A percentile compares a stretch with the other conserved stretches of the same genome.
phyloP scores from a whole-genome alignment of 768 basidiomycete species.

The Agrocybe pediades region DNA sequence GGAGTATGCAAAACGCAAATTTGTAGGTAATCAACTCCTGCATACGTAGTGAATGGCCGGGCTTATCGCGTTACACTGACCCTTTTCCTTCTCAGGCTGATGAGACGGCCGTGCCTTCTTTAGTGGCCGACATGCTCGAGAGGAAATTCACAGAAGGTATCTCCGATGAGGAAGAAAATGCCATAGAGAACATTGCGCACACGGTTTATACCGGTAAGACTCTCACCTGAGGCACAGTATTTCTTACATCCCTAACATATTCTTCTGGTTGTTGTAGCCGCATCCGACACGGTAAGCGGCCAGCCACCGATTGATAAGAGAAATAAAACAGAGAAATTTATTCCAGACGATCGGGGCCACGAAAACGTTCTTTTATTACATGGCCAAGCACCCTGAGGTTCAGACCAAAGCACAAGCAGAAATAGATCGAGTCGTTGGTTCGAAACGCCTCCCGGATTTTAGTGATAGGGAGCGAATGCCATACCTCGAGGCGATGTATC shows the following conservation, averaged over 20 bases:
- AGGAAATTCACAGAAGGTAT: neutral
- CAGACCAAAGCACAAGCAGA: slow-evolving; percentile 40
- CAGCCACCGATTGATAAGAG: too few relatives aligned
- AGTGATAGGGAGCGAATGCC: slow-evolving; percentile 22
- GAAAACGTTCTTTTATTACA: slow-evolving; percentile 26
- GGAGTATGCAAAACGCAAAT: slow-evolving; percentile 4
- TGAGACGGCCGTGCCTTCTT: slow-evolving; percentile 7
- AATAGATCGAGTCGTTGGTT: slow-evolving; percentile 39
- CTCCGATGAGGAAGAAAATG: slow-evolving; percentile 4
- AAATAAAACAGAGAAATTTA: too few relatives aligned
- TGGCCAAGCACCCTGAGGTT: slow-evolving; percentile 28
- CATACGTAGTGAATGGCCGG: neutral
- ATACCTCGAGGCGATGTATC: slow-evolving; percentile 24
- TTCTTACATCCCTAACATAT: too few relatives aligned
- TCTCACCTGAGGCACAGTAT: neutral
- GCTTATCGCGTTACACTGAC: too few relatives aligned
- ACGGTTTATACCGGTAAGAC: slow-evolving; percentile 15
- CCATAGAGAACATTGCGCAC: slow-evolving; percentile 7
- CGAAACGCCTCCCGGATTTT: slow-evolving; percentile 35
- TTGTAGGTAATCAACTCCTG: neutral
- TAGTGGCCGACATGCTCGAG: slow-evolving; percentile 11
- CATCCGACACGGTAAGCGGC: slow-evolving; percentile 16
- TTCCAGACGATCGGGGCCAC: slow-evolving; percentile 15
- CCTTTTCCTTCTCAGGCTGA: slow-evolving; percentile 2
- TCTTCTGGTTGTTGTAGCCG: slow-evolving; percentile 1